Percentiles rank a stretch among this genome's conserved stretches.
Evolutionary conservation across 1,284 basidiomycete genomes (phyloP).

Genomic region (Anthracocystis walkeri): DNA sequence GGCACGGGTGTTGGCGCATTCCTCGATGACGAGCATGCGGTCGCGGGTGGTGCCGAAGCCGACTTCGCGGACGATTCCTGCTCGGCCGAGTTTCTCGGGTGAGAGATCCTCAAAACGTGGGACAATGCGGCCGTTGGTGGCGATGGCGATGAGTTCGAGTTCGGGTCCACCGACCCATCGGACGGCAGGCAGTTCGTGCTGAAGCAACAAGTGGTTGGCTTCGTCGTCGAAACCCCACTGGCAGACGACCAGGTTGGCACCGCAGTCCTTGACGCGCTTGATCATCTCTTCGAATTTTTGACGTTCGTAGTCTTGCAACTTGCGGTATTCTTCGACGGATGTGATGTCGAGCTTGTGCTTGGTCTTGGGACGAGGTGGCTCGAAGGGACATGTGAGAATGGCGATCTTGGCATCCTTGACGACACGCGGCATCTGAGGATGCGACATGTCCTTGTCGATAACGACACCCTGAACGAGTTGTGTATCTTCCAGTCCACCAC

Average conservation of each 20-base stretch:
- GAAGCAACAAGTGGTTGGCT: constrained; percentile 97
- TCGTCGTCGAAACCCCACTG: constrained; percentile 99
- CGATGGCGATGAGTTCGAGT: constrained; percentile 98
- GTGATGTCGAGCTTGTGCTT: constrained; percentile 99
- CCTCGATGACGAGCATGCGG: constrained; percentile 99
- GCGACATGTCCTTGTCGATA: constrained; percentile 99
- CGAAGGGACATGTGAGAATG: constrained; percentile 98
- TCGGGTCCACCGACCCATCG: constrained; percentile 99
- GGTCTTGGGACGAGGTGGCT: constrained; percentile 97
- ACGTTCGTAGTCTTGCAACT: constrained; percentile 92
- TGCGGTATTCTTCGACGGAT: constrained; percentile 96
- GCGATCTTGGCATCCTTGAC: constrained; percentile 91
- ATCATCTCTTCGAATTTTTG: constrained; percentile 98
- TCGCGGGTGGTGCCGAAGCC: constrained; percentile 97
- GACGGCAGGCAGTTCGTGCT: constrained; percentile 96
- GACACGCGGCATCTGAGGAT: constrained; percentile 93
- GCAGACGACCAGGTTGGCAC: constrained; percentile 97
- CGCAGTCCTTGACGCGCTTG: constrained; percentile 94
- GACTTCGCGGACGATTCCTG: constrained; percentile 91
- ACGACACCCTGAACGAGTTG: constrained; percentile 93
- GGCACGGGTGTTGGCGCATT: constrained; percentile 95
- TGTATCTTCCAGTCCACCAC: constrained; percentile 94
- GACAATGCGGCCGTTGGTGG: constrained; percentile 97
- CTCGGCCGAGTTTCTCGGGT: constrained; percentile 88
- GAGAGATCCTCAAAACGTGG: constrained; percentile 96